These are phyloP conservation scores for Talaromyces sp. DNA, from an alignment of 2,329 filamentous ascomycete species.

Conservation along the genomic window DNA sequence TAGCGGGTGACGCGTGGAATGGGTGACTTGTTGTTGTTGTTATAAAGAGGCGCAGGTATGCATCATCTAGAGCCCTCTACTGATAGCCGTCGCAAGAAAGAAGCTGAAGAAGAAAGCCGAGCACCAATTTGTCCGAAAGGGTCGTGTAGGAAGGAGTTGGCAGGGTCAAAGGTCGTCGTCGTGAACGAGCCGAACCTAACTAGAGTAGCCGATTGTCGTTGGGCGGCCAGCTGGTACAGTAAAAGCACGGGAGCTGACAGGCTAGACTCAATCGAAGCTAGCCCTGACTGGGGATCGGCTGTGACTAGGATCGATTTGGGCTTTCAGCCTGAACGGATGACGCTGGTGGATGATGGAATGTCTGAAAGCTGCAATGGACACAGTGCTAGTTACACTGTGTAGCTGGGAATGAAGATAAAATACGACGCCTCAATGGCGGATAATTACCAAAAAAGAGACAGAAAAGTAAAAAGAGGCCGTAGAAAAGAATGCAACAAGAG, in stretches of 20 bases:
- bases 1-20: constrained; percentile 14
- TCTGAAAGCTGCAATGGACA: not conserved
- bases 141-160: constrained; percentile 6
- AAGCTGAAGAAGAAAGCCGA: constrained; percentile 11
- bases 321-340: not conserved
- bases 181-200: not conserved
- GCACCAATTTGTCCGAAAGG: constrained; percentile 10
- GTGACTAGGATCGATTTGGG: constrained; percentile 1
- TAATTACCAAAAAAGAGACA: constrained; percentile 19
- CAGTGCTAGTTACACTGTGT: not conserved
- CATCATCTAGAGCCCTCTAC: constrained; percentile 22
- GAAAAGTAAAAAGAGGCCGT: not conserved
- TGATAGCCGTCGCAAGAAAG: not conserved
- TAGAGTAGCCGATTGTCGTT: constrained; percentile 1
- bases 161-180: not conserved
- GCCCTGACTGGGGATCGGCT: constrained; percentile 5
- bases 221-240: constrained; percentile 10
- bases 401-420: not conserved
- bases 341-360: not conserved
- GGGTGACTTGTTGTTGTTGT: constrained; percentile 19
- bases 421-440: constrained; percentile 12
- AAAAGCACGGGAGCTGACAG: not conserved
- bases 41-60: constrained; percentile 20
- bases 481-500: not conserved
- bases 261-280: constrained; percentile 7